Conservation (phyloP, 1,139 yeast genomes). For the Kodamaea fungicola region DNA sequence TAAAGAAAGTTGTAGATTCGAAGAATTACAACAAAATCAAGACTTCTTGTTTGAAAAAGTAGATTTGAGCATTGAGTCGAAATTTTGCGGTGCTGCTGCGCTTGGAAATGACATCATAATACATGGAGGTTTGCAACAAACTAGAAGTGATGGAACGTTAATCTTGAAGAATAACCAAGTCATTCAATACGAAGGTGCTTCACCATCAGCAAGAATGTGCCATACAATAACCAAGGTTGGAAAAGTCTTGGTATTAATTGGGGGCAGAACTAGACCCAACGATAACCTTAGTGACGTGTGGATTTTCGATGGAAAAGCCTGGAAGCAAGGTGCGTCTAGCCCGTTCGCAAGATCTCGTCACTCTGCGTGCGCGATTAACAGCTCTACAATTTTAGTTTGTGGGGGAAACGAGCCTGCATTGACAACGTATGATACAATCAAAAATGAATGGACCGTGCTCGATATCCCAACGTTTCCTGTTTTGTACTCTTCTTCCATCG, state of each 20-base stretch:
- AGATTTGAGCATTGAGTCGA: constrained; percentile 28
- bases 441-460: constrained; percentile 12
- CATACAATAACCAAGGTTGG: constrained; percentile 47
- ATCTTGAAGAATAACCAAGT: constrained; percentile 10
- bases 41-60: too few species aligned
- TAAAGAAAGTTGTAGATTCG: not conserved
- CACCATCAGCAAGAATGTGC: constrained; percentile 54
- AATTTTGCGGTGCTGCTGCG: constrained; percentile 44
- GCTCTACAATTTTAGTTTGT: constrained; percentile 2
- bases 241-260: constrained; percentile 42
- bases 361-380: constrained; percentile 32
- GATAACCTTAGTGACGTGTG: constrained; percentile 33
- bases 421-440: constrained; percentile 17
- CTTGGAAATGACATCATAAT: constrained; percentile 24
- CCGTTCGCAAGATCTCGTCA: constrained; percentile 56
- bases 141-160: constrained; percentile 27
- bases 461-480: constrained; percentile 8
- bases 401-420: constrained; percentile 15
- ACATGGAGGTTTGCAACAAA: constrained; percentile 57
- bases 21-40: not conserved
- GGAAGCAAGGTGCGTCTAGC: constrained; percentile 37
- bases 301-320: constrained; percentile 32
- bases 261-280: constrained; percentile 70
- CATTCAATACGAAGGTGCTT: constrained; percentile 3
- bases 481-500: constrained; percentile 31